Evolutionary conservation across 169 alveolate species (phyloP).

Genomic region (Cryptosporidium viatorum): DNA sequence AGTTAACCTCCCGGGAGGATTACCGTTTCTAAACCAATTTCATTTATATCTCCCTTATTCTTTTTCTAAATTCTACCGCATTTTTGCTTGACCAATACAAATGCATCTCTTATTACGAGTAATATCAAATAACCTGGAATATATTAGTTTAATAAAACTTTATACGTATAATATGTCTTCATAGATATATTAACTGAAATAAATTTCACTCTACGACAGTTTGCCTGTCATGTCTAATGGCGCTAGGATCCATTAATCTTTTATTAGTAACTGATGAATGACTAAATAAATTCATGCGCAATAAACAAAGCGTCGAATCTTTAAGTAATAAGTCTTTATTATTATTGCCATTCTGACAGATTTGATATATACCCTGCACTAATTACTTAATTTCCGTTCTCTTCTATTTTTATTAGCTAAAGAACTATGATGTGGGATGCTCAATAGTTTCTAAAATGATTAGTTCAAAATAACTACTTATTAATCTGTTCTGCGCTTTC

Average conservation of each 20-base stretch:
- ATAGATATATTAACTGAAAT: constrained; percentile 22
- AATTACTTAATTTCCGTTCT: not conserved
- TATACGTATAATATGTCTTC: constrained; percentile 66
- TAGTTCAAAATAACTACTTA: not conserved
- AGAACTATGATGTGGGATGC: not conserved
- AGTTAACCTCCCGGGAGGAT: constrained; percentile 31
- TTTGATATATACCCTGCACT: not conserved
- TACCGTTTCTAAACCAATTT: constrained; percentile 9
- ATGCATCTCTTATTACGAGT: constrained; percentile 61
- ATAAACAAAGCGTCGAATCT: too few relatives aligned
- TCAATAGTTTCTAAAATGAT: not conserved
- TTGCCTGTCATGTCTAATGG: constrained; percentile 66
- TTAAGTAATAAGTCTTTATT: not conserved
- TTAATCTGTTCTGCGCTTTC: not conserved
- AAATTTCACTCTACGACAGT: constrained; percentile 21
- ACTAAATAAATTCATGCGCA: not conserved
- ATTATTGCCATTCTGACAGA: not conserved
- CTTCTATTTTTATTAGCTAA: not conserved
- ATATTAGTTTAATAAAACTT: not conserved
- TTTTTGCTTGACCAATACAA: constrained; percentile 13
- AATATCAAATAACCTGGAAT: constrained; percentile 44
- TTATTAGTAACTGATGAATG: not conserved
- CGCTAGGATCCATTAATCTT: constrained; percentile 59
- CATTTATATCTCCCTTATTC: constrained; percentile 66
- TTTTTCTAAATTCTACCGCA: constrained; percentile 60